Evolutionary conservation across 805 yeast species (phyloP).

Genomic region (Hanseniaspora vineae): DNA sequence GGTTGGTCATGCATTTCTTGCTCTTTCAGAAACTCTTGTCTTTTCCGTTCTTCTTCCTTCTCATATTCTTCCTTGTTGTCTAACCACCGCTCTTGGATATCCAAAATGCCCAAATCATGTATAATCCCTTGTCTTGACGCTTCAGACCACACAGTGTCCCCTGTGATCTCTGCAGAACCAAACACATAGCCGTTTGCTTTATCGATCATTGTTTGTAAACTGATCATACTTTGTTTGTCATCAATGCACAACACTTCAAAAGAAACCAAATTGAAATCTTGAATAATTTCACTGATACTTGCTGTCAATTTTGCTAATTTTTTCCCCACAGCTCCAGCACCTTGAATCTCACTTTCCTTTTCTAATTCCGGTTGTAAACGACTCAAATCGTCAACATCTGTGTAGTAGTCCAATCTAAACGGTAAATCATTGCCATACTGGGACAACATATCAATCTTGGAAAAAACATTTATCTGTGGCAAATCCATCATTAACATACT

Average conservation of each 20-base stretch:
- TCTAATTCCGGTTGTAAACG: constrained; percentile 56
- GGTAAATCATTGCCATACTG: constrained; percentile 60
- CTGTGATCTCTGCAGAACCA: constrained; percentile 89
- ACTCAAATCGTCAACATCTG: constrained; percentile 78
- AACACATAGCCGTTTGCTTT: constrained; percentile 88
- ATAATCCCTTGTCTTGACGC: constrained; percentile 61
- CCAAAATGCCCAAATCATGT: constrained; percentile 27
- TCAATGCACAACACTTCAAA: constrained; percentile 86
- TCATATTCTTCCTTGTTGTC: constrained; percentile 75
- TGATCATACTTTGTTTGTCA: constrained; percentile 85
- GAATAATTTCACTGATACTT: constrained; percentile 68
- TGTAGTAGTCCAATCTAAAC: constrained; percentile 71
- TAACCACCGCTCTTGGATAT: constrained; percentile 92
- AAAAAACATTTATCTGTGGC: constrained; percentile 86
- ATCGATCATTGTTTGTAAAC: constrained; percentile 63
- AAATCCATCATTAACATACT: constrained; percentile 87
- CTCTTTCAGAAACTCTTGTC: constrained; percentile 29
- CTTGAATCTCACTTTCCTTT: constrained; percentile 44
- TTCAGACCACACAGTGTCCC: constrained; percentile 97
- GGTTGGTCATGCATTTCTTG: constrained; percentile 29
- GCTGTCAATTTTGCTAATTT: constrained; percentile 58
- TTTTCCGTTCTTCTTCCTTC: constrained; percentile 37
- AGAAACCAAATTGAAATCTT: constrained; percentile 76
- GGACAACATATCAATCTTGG: constrained; percentile 74
- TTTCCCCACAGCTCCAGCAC: constrained; percentile 37